Base-by-base conservation (phyloP, 1,284 basidiomycete species). In the Pyrrhoderma noxium region DNA sequence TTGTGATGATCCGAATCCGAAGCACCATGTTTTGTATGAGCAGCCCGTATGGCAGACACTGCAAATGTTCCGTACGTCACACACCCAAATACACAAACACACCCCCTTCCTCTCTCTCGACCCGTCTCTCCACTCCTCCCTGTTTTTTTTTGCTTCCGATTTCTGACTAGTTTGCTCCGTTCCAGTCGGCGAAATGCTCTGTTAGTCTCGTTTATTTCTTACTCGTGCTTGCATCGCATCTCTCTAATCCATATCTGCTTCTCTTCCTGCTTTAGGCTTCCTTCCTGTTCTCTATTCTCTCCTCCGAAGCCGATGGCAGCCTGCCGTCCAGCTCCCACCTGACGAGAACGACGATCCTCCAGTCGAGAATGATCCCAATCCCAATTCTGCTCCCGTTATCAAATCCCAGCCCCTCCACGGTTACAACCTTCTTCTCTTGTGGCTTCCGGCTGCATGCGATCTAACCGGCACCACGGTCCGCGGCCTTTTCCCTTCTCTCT, bases 11-110 rank as follows among this genome's bases (percentile, higher is more conserved):
- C 71, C 73, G 46, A 66, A 80, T 65, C 70, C 78, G 19, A 55
- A 64, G 41, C 67, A 72, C 34, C 80, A 74, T 55, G 73, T 92
- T 42, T 75, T 90, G 39, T 94, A 89, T 65, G 89, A 94, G 62
- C 91, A 94, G 66, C 92, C 92, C 1, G 89, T 94, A 22, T 93
- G 89, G 88, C 91, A 93, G 70, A 93, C 89, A 8, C 77, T 94
- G 41, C 91, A 94, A 66, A 92, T 92, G 89, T 92, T 92, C 68
- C 73, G 90, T 91, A 63, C 67, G 88, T 44, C 38, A 22, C 14
- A 40, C n/a, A n/a, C n/a, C n/a, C n/a, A n/a, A n/a, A n/a, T n/a
- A n/a, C n/a, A n/a, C n/a, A n/a, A n/a, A n/a, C 13, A 43, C 53
- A 41, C 56, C 59, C 51, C 50, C 55, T 55, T 55, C 47, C 55